Base-by-base conservation (phyloP, 495 filamentous ascomycete species). In the Rusavskia elegans region DNA sequence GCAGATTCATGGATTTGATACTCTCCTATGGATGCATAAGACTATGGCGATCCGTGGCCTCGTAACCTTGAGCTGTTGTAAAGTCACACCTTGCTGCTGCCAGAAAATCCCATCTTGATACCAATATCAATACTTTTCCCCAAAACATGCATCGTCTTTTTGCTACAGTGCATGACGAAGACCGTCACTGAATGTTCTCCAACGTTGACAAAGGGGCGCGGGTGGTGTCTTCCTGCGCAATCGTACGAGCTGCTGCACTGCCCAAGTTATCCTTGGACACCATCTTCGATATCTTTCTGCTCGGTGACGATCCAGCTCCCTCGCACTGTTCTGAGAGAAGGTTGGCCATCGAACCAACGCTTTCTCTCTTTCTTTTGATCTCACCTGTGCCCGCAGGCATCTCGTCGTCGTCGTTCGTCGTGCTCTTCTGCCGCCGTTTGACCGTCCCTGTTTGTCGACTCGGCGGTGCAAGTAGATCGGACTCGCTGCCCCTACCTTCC, bases 401-500 rank as follows among this genome's bases (percentile, higher is more conserved):
- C 9, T 55, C 48, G 4, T 20, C 38, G 8, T 10, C 49, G 10
- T 53, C 63, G 51, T 49, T 60, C 60, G 45, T 58, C 62, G 21
- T 53, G 52, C 48, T 59, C 58, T 49, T 59, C 17, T 51, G 42
- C 19, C 49, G 19, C 44, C 50, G 32, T 37, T 29, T 42, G 36
- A 48, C 41, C 36, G 48, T 52, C 16, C 27, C 35, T 36, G 55
- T 50, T 29, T 49, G 44, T 40, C 35, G 50, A 23, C 32, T 61
- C 7, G 29, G 20, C 16, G 23, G 16, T 20, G 38, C 29, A 29
- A 42, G 44, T 10, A 38, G 38, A 48, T 44, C 53, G 29, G 36
- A 23, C 14, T 55, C 55, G 41, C 42, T 51, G 21, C 25, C 59
- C 45, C 56, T 32, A 6, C 57, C 53, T 53, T 72, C 72, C 52